Base-by-base conservation (phyloP, 202 grass and related monocot genomes). In the Panicum hallii region DNA sequence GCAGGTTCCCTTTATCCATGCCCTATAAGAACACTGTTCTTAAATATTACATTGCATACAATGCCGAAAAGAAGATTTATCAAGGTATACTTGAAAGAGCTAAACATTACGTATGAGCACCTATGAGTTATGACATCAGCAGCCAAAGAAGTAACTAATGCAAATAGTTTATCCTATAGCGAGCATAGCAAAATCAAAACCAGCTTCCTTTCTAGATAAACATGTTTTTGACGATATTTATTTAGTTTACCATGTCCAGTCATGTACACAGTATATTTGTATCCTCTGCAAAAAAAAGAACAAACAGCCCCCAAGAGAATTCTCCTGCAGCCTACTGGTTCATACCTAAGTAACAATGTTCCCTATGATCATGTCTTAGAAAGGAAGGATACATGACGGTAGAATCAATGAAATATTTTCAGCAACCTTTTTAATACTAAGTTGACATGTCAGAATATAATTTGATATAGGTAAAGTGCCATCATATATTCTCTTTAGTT, bases 1-100 rank as follows among this genome's bases (percentile, higher is more conserved):
- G 89, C n/a, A 99, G 77, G 49, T 91, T 90, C 56, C 88, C 84
- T 44, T 89, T 90, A 77, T 94, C 88, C 82, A 99, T 86, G 72
- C 84, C 91, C 96, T 99, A 84, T 75, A 88, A 88, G 71, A 83
- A 79, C 44, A 74, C 67, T 70, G 0, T 36, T 57, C 32, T 83
- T 83, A 45, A 82, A 70, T 77, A 70, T 74, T 40, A 77, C 46
- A 58, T 75, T 79, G 46, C 60, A 65, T 70, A 83, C 47, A 70
- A 76, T 53, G 44, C 34, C 68, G 42, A 79, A 88, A 89, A 16
- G 42, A 75, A 70, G 20, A 36, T 53, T 44, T 66, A 63, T 28
- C 41, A 72, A 88, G 9, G 43, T 15, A 58, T 41, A 80, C 34
- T 52, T 73, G 11, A 10, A 41, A 60, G 45, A 66, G 11, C 20